phyloP scores from a whole-genome alignment of 2,329 filamentous ascomycete genomes.

The Botrytis sinoallii region DNA sequence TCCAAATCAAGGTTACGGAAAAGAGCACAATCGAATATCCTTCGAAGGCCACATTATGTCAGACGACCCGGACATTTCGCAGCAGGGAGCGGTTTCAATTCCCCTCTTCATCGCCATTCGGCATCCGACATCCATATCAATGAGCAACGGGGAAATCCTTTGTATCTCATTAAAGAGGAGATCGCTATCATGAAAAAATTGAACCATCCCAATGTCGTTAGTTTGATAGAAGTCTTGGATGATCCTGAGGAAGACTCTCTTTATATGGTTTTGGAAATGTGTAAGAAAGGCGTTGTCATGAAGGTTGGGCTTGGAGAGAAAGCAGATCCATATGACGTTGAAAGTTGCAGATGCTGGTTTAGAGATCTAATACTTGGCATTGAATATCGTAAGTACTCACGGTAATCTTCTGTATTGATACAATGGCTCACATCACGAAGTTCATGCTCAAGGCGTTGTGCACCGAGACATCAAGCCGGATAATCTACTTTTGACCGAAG shows the following conservation, averaged over 20 bases:
- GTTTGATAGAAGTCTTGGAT: conserved; percentile 89
- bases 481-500: conserved; percentile 84
- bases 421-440: conserved; percentile 42
- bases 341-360: conserved; percentile 87
- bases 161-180: conserved; percentile 90
- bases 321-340: conserved; percentile 77
- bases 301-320: conserved; percentile 84
- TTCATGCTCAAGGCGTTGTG: conserved; percentile 91
- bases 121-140: conserved; percentile 50
- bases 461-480: conserved; percentile 98
- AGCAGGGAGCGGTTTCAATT: conserved; percentile 45
- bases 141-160: conserved; percentile 64
- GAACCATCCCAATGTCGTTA: conserved; percentile 90
- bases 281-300: conserved; percentile 97
- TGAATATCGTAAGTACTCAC: conserved; percentile 69
- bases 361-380: conserved; percentile 92
- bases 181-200: conserved; percentile 99
- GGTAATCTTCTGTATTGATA: neutral
- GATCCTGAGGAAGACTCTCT: conserved; percentile 93
- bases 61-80: conserved; percentile 48
- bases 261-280: conserved; percentile 99
- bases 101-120: conserved; percentile 50
- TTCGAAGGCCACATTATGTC: conserved; percentile 59
- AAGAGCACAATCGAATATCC: conserved; percentile 83
- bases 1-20: conserved; percentile 89